Percentiles rank a stretch among this genome's conserved stretches.
Conservation (phyloP, 495 filamentous ascomycete species). For the Parachaetomium inaequale region DNA sequence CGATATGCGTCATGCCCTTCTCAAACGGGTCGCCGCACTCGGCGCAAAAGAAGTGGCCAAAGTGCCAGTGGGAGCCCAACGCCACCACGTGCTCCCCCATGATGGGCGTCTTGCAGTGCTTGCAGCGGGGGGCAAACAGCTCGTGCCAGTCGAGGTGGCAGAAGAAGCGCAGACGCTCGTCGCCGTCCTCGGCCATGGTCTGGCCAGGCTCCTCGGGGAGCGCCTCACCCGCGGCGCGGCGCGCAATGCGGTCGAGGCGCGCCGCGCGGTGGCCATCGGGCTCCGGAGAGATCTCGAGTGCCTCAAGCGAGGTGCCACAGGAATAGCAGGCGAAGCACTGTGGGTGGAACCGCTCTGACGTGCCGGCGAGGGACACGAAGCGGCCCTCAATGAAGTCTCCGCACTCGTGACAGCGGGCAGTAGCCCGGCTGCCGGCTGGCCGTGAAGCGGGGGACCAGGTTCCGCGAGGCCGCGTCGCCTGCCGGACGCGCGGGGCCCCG, state of each 20-base stretch:
- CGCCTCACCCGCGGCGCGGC: conserved; percentile 56
- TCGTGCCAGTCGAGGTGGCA: conserved; percentile 99
- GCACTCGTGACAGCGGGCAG: conserved; percentile 81
- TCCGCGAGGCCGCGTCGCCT: conserved; percentile 38
- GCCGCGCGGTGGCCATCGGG: conserved; percentile 65
- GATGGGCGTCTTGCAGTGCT: conserved; percentile 97
- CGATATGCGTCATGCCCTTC: conserved; percentile 78
- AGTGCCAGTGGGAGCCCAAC: conserved; percentile 92
- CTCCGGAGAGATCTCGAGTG: conserved; percentile 93
- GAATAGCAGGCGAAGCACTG: conserved; percentile 88
- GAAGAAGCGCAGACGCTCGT: conserved; percentile 74
- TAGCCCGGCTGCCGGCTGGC: conserved; percentile 55
- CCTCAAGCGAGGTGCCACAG: conserved; percentile 84
- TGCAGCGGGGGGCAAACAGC: conserved; percentile 85
- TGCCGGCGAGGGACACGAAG: conserved; percentile 73
- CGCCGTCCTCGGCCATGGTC: conserved; percentile 64
- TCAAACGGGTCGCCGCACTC: conserved; percentile 97
- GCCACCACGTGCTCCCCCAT: conserved; percentile 92
- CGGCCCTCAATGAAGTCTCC: conserved; percentile 79
- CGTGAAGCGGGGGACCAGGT: conserved; percentile 47
- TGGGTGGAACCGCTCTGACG: conserved; percentile 75
- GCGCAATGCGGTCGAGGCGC: conserved; percentile 65
- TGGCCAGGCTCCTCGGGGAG: conserved; percentile 52
- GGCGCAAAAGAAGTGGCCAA: conserved; percentile 98
- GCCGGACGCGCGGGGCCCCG: conserved; percentile 34